phyloP scores from a whole-genome alignment of 2,329 filamentous ascomycete species.

The Zymoseptoria tritici region DNA sequence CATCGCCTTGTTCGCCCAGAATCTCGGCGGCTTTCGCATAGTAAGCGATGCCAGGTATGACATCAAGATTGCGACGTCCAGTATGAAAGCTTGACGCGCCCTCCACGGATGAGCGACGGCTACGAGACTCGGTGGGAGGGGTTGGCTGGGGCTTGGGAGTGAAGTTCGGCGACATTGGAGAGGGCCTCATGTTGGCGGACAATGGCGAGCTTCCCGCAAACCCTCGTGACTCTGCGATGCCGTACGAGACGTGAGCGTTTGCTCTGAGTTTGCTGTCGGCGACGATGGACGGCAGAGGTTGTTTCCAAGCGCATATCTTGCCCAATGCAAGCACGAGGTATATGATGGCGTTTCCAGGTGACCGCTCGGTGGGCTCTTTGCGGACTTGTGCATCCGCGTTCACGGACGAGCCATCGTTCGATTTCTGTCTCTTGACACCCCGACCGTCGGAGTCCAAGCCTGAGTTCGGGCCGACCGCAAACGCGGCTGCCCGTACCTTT shows the following conservation, averaged over 20 bases:
- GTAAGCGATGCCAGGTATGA: conserved; percentile 83
- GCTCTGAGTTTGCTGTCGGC: conserved; percentile 38
- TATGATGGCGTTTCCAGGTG: conserved; percentile 72
- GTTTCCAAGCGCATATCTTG: conserved; percentile 60
- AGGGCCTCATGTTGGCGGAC: conserved; percentile 28
- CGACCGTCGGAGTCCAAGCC: conserved; percentile 21
- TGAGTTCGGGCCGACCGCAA: conserved; percentile 16
- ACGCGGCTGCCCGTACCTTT: conserved; percentile 19
- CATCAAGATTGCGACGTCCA: conserved; percentile 51
- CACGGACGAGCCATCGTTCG: conserved; percentile 21
- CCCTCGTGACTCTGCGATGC: conserved; percentile 17
- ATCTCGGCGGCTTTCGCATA: conserved; percentile 83
- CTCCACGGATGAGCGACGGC: conserved; percentile 27
- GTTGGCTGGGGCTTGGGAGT: conserved; percentile 28
- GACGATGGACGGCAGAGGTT: conserved; percentile 49
- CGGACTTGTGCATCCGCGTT: conserved; percentile 8
- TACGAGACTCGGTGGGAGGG: conserved; percentile 24
- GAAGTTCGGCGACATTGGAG: conserved; percentile 34
- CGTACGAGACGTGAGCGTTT: conserved; percentile 31
- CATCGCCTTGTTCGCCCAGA: conserved; percentile 70
- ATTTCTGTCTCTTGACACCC: conserved; percentile 26
- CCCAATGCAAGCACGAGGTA: conserved; percentile 79
- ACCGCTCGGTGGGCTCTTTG: conserved; percentile 44
- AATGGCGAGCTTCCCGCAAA: conserved; percentile 23
- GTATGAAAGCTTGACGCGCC: conserved; percentile 10